phyloP scores from a whole-genome alignment of 768 basidiomycete species.

The Serpula lacrymans region DNA sequence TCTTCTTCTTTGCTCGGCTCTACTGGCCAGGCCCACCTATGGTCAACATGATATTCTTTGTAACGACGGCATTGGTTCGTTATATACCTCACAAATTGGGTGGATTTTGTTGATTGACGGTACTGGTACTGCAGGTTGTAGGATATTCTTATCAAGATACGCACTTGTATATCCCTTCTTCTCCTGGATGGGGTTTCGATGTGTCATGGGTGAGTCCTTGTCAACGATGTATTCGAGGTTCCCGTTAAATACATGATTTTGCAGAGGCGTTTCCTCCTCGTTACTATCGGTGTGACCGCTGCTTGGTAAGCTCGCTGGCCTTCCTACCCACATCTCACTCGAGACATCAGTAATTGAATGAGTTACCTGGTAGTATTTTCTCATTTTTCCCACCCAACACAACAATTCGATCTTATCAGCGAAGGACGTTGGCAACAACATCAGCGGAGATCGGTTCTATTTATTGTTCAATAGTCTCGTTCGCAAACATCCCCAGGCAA shows the following conservation, averaged over 20 bases:
- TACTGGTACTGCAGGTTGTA: background rate
- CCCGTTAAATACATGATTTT: background rate
- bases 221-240: background rate
- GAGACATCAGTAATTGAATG: slow-evolving; percentile 6
- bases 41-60: slow-evolving; percentile 66
- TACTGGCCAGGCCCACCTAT: slow-evolving; percentile 74
- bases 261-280: slow-evolving; percentile 66
- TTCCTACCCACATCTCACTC: background rate
- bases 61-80: slow-evolving; percentile 59
- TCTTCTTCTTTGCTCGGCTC: slow-evolving; percentile 66
- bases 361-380: too few species aligned
- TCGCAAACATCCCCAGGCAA: slow-evolving; percentile 54
- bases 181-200: slow-evolving; percentile 55
- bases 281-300: slow-evolving; percentile 66
- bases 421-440: slow-evolving; percentile 65
- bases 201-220: slow-evolving; percentile 65
- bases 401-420: slow-evolving; percentile 71
- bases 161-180: slow-evolving; percentile 43
- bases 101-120: background rate
- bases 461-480: slow-evolving; percentile 75
- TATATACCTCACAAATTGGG: too few species aligned
- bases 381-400: slow-evolving; percentile 74
- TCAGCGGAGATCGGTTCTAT: slow-evolving; percentile 63
- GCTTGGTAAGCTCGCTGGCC: slow-evolving; percentile 56
- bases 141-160: slow-evolving; percentile 73